Conservation (phyloP, 192 early-diverging fungal species). For the Neocallimastix lanati region DNA sequence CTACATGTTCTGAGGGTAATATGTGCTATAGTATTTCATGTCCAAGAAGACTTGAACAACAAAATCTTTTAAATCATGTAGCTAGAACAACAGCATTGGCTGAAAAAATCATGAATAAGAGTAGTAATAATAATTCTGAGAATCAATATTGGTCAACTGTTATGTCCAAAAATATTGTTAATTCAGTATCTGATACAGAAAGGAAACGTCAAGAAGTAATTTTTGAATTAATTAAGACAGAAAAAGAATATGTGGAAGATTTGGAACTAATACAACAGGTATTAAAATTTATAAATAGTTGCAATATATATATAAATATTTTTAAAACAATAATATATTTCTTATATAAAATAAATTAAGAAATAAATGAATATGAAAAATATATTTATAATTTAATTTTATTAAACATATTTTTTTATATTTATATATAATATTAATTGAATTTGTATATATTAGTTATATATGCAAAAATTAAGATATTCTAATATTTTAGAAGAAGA, state of each 20-base stretch:
- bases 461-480: background rate
- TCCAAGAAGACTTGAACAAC: slow-evolving; percentile 58
- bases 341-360: too few relatives aligned
- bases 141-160: background rate
- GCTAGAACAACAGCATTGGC: background rate
- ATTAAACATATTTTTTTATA: too few relatives aligned
- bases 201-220: slow-evolving; percentile 1
- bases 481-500: slow-evolving; percentile 40
- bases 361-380: too few relatives aligned
- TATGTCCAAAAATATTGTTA: background rate
- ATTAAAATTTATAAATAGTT: too few relatives aligned
- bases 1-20: slow-evolving; percentile 61
- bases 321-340: too few relatives aligned
- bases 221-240: slow-evolving; percentile 4
- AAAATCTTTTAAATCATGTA: slow-evolving; percentile 4
- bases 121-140: background rate
- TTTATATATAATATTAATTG: background rate
- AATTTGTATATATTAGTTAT: background rate
- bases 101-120: background rate
- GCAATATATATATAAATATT: too few relatives aligned
- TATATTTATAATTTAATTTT: too few relatives aligned
- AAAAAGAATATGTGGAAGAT: slow-evolving; percentile 4
- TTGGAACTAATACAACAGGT: slow-evolving; percentile 3
- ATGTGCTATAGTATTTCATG: slow-evolving; percentile 82
- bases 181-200: background rate